A percentile compares a stretch with the other conserved stretches of the same genome.
phyloP scores from a whole-genome alignment of 768 basidiomycete species.

The Ephemerocybe angulata region DNA sequence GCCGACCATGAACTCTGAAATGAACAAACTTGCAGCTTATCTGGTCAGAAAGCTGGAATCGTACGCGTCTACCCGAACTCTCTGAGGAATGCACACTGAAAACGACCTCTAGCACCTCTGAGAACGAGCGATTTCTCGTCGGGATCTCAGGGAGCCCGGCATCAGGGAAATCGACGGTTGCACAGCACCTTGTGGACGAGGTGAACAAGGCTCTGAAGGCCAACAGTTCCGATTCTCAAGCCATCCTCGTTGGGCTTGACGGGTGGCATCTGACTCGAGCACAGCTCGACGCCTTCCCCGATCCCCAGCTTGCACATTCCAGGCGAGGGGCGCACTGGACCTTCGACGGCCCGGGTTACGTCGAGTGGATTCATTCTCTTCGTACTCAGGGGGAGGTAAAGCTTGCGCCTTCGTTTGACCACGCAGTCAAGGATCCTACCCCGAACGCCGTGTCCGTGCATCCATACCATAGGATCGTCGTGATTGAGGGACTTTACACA shows the following conservation, averaged over 20 bases:
- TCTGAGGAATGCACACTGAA: constrained; percentile 4
- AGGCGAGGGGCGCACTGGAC: constrained; percentile 89
- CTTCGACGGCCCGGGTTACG: constrained; percentile 75
- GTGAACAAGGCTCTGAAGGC: constrained; percentile 44
- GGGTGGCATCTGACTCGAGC: constrained; percentile 89
- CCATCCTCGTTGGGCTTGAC: constrained; percentile 76
- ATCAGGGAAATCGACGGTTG: constrained; percentile 81
- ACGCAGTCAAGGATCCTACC: constrained; percentile 82
- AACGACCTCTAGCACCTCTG: constrained; percentile 27
- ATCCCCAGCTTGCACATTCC: constrained; percentile 76
- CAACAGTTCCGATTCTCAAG: constrained; percentile 24
- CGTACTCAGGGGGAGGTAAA: constrained; percentile 29
- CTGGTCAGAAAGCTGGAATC: constrained; percentile 21
- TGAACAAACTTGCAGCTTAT: constrained; percentile 18
- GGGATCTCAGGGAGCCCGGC: constrained; percentile 81
- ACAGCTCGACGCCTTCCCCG: constrained; percentile 70
- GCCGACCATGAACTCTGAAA: constrained; percentile 20
- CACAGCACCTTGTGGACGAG: constrained; percentile 50
- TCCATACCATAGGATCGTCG: constrained; percentile 67
- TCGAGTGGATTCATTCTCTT: constrained; percentile 59
- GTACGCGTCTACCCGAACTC: constrained; percentile 27
- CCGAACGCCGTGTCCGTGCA: constrained; percentile 54
- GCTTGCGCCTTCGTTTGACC: constrained; percentile 79
- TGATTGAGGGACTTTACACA: constrained; percentile 90
- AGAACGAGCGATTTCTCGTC: constrained; percentile 53